A percentile compares a stretch with the other conserved stretches of the same genome.
These are phyloP conservation scores for Neotropicomus parvogracilis DNA, from an alignment of 1,284 basidiomycete genomes.

Conservation along the genomic window DNA sequence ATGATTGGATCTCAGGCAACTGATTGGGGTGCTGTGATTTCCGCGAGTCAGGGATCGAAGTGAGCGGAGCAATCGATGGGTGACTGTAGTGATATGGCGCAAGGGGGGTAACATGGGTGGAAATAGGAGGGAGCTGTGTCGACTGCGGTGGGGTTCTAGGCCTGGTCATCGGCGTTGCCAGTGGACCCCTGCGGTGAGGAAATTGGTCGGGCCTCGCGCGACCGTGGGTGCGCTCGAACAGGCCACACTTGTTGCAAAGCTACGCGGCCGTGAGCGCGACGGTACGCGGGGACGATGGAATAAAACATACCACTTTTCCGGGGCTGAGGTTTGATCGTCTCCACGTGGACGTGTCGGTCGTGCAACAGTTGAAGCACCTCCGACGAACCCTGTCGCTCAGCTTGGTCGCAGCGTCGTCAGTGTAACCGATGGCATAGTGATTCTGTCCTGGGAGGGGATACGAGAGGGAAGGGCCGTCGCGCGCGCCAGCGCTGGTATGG, in stretches of 20 bases:
- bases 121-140: constrained; percentile 37
- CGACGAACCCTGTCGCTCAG: constrained; percentile 69
- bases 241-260: constrained; percentile 84
- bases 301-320: constrained; percentile 67
- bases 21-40: constrained; percentile 34
- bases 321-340: constrained; percentile 69
- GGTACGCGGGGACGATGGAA: constrained; percentile 3
- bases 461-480: constrained; percentile 26
- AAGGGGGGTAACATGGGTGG: constrained; percentile 34
- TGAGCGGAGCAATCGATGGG: constrained; percentile 46
- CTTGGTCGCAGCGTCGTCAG: constrained; percentile 74
- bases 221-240: constrained; percentile 79
- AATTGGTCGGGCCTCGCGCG: constrained; percentile 77
- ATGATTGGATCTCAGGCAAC: constrained; percentile 35
- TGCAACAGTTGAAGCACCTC: constrained; percentile 77
- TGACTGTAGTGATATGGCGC: constrained; percentile 47
- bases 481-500: constrained; percentile 19
- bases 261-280: constrained; percentile 30
- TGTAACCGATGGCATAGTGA: constrained; percentile 50
- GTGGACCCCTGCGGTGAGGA: constrained; percentile 71
- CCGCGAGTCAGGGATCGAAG: constrained; percentile 34
- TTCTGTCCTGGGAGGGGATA: constrained; percentile 38
- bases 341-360: constrained; percentile 83
- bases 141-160: constrained; percentile 39
- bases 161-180: constrained; percentile 41